A percentile compares a stretch with the other conserved stretches of the same genome.
Evolutionary conservation across 2,329 filamentous ascomycete genomes (phyloP).

Genomic region (Blastomyces percursus): DNA sequence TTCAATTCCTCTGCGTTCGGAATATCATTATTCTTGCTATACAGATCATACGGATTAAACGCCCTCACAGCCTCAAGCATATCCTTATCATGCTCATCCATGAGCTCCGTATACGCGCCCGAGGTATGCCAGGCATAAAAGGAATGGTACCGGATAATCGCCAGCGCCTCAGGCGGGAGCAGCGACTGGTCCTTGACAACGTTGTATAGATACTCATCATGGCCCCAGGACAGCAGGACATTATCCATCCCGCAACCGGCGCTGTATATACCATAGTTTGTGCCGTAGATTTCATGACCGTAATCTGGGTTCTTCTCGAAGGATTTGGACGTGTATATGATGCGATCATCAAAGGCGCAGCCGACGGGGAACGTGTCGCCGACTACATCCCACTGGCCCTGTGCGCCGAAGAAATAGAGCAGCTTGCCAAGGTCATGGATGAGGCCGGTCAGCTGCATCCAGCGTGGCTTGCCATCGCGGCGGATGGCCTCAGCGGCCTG

Average conservation of each 20-base stretch:
- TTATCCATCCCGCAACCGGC: constrained; percentile 73
- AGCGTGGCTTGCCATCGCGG: constrained; percentile 49
- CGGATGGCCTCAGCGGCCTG: constrained; percentile 85
- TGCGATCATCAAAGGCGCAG: constrained; percentile 49
- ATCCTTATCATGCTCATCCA: constrained; percentile 67
- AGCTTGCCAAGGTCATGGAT: constrained; percentile 39
- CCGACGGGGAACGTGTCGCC: constrained; percentile 46
- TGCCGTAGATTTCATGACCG: constrained; percentile 59
- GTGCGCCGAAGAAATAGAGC: constrained; percentile 51
- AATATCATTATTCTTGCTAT: constrained; percentile 79
- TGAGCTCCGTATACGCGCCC: constrained; percentile 68
- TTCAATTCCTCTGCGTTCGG: constrained; percentile 68
- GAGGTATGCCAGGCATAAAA: constrained; percentile 88
- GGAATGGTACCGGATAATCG: constrained; percentile 86
- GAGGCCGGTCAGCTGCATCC: constrained; percentile 40
- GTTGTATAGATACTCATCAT: constrained; percentile 51
- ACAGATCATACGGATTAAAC: constrained; percentile 86
- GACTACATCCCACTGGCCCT: constrained; percentile 87
- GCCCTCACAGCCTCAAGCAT: constrained; percentile 73
- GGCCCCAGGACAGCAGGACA: constrained; percentile 77
- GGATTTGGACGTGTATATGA: constrained; percentile 65
- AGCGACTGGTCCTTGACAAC: constrained; percentile 72
- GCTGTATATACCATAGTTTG: constrained; percentile 67
- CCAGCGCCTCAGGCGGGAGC: constrained; percentile 68
- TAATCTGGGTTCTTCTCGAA: constrained; percentile 68